These are phyloP conservation scores for Solanum appendiculatum DNA, from an alignment of 257 asterid genomes.

Conservation along the genomic window DNA sequence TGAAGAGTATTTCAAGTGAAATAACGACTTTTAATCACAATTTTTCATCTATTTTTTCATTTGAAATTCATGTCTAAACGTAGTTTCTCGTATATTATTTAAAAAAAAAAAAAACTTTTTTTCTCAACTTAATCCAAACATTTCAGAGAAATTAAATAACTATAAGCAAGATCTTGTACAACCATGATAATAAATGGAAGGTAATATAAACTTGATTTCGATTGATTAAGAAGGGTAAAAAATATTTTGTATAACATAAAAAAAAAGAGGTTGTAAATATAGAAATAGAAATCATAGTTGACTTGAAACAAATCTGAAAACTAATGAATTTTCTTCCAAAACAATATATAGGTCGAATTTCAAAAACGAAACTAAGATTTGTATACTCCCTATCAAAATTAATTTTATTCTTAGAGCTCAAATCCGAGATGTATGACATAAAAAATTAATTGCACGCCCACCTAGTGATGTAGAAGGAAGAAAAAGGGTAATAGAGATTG, in stretches of 20 bases:
- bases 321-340: background rate
- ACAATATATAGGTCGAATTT: background rate
- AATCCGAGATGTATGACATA: background rate
- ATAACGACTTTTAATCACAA: background rate
- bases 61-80: background rate
- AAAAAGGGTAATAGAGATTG: background rate
- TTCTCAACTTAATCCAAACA: background rate
- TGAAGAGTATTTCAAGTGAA: background rate
- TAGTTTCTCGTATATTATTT: background rate
- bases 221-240: background rate
- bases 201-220: background rate
- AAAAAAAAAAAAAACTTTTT: background rate
- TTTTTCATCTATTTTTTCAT: background rate
- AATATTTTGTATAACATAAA: background rate
- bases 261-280: background rate
- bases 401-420: background rate
- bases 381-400: background rate
- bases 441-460: background rate
- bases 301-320: background rate
- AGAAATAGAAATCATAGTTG: background rate
- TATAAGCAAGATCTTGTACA: background rate
- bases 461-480: background rate
- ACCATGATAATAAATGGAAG: background rate
- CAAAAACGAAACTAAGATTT: background rate
- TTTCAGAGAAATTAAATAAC: background rate